Percentiles rank a stretch among this genome's conserved stretches.
These are phyloP conservation scores for Coemansia sp. DNA, from an alignment of 192 early-diverging fungal genomes.

Conservation along the genomic window DNA sequence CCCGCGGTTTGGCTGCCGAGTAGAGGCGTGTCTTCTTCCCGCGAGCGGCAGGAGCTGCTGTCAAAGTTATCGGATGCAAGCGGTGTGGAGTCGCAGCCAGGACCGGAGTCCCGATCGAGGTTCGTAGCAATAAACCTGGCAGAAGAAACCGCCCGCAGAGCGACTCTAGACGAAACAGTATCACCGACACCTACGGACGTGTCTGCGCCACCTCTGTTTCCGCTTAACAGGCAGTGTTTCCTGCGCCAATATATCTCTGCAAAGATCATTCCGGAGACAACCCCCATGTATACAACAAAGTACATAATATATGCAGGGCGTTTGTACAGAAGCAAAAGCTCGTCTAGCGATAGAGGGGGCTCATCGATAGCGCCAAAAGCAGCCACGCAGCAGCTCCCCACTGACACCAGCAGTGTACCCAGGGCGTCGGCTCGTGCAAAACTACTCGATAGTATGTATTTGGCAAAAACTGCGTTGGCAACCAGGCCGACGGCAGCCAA, in stretches of 20 bases:
- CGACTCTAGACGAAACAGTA: conserved; percentile 10
- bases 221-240: conserved; percentile 5
- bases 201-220: neutral
- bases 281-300: conserved; percentile 59
- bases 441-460: conserved; percentile 62
- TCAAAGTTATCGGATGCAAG: neutral
- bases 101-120: neutral
- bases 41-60: neutral
- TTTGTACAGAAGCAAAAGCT: conserved; percentile 66
- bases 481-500: conserved; percentile 73
- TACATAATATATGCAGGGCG: conserved; percentile 70
- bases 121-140: neutral
- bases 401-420: conserved; percentile 68
- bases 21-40: neutral
- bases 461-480: conserved; percentile 76
- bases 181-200: neutral
- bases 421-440: conserved; percentile 64
- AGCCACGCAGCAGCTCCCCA: conserved; percentile 68
- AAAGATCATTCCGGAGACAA: conserved; percentile 56
- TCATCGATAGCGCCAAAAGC: conserved; percentile 77
- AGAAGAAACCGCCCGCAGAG: conserved; percentile 6
- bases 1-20: neutral
- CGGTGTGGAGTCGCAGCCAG: neutral
- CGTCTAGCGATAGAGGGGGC: conserved; percentile 66
- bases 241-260: conserved; percentile 49